A percentile compares a stretch with the other conserved stretches of the same genome.
phyloP scores from a whole-genome alignment of 2,329 filamentous ascomycete genomes.

The Gaeumannomyces sp. region DNA sequence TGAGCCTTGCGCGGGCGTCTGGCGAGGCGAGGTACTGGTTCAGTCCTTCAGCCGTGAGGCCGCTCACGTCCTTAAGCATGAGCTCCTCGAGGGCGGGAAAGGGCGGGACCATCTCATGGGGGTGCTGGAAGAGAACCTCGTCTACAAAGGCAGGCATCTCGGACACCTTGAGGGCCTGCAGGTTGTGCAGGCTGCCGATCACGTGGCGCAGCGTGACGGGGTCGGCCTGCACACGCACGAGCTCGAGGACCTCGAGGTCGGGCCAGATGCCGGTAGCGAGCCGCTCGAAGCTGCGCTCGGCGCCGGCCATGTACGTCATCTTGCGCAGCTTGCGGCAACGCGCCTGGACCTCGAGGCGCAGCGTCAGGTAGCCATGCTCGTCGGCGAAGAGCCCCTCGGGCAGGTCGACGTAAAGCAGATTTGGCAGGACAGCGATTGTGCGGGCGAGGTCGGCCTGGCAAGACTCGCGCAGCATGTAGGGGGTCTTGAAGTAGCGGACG shows the following conservation, averaged over 20 bases:
- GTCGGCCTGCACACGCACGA: slow-evolving; percentile 63
- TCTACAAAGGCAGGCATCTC: slow-evolving; percentile 68
- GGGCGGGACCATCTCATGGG: slow-evolving; percentile 58
- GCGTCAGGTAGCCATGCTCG: slow-evolving; percentile 65
- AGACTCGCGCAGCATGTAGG: slow-evolving; percentile 91
- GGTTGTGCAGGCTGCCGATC: slow-evolving; percentile 56
- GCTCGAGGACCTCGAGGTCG: slow-evolving; percentile 65
- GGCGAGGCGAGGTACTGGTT: slow-evolving; percentile 56
- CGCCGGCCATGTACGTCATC: slow-evolving; percentile 77
- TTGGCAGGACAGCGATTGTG: slow-evolving; percentile 76
- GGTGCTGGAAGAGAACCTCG: slow-evolving; percentile 56
- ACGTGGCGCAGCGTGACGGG: slow-evolving; percentile 64
- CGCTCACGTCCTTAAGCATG: slow-evolving; percentile 63
- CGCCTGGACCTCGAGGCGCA: slow-evolving; percentile 79
- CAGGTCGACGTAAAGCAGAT: slow-evolving; percentile 82
- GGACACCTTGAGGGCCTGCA: slow-evolving; percentile 70
- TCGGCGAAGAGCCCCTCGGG: slow-evolving; percentile 83
- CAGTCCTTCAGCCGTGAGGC: slow-evolving; percentile 67
- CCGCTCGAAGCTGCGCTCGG: slow-evolving; percentile 69
- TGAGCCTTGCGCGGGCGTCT: slow-evolving; percentile 54
- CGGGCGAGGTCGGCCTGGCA: slow-evolving; percentile 78
- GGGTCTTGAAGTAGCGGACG: slow-evolving; percentile 77
- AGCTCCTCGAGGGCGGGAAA: slow-evolving; percentile 72
- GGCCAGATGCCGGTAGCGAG: slow-evolving; percentile 64
- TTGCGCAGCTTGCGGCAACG: slow-evolving; percentile 79